A percentile compares a stretch with the other conserved stretches of the same genome.
Conservation (phyloP, 495 filamentous ascomycete genomes). For the Rostrohypoxylon terebratum region DNA sequence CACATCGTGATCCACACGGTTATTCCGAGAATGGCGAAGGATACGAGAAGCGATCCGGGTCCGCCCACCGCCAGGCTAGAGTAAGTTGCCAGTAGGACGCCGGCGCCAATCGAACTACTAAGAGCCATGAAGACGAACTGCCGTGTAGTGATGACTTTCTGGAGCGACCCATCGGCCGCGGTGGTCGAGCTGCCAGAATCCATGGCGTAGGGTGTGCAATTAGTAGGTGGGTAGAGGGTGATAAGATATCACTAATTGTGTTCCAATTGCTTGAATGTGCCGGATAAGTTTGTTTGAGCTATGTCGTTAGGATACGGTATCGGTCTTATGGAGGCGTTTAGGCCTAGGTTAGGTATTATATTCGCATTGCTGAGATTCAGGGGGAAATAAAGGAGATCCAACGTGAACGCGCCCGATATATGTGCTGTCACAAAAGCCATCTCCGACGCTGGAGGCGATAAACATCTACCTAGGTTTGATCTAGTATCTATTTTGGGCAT, state of each 20-base stretch:
- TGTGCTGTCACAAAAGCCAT: neutral
- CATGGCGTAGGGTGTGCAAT: conserved; percentile 5
- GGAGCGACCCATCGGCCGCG: conserved; percentile 19
- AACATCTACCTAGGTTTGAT: neutral
- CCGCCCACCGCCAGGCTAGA: conserved; percentile 69
- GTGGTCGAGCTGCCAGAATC: neutral
- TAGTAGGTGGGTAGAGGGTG: too few relatives aligned
- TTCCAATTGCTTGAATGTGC: neutral
- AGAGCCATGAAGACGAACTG: conserved; percentile 71
- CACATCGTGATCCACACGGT: conserved; percentile 57
- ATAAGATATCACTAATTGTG: neutral
- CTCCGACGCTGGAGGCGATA: neutral
- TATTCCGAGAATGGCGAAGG: conserved; percentile 53
- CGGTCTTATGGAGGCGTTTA: neutral
- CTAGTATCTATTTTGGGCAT: neutral
- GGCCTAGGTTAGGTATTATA: neutral
- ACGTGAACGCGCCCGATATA: neutral
- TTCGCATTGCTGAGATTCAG: neutral
- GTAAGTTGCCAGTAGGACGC: conserved; percentile 72
- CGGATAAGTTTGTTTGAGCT: neutral
- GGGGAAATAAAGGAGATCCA: neutral
- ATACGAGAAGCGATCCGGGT: conserved; percentile 69
- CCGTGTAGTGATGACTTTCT: conserved; percentile 53
- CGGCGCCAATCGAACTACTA: conserved; percentile 74
- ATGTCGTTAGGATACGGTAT: neutral